A percentile compares a stretch with the other conserved stretches of the same genome.
phyloP scores from a whole-genome alignment of 768 basidiomycete genomes.

The Boletus sensibilis region DNA sequence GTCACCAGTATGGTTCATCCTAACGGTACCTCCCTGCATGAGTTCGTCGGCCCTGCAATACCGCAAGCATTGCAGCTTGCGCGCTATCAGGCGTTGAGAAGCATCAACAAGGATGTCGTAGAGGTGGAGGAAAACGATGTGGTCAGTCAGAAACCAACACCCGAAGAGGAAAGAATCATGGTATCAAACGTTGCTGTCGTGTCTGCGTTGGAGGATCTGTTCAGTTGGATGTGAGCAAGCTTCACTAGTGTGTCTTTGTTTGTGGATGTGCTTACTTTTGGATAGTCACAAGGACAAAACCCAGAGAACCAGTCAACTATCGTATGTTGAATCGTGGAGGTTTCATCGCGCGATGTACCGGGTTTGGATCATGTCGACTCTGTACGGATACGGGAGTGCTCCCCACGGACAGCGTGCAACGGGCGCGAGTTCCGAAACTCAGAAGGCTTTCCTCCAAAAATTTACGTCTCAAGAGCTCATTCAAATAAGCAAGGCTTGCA shows the following conservation, averaged over 20 bases:
- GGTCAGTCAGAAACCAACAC: slow-evolving; percentile 12
- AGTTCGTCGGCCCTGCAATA: slow-evolving; percentile 8
- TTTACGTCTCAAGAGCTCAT: slow-evolving; percentile 19
- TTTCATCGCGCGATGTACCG: slow-evolving; percentile 16
- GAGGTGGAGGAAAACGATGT: slow-evolving; percentile 10
- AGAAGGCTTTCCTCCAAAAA: slow-evolving; percentile 14
- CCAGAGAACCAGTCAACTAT: slow-evolving; percentile 8
- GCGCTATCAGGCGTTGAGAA: slow-evolving; percentile 5
- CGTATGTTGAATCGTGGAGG: slow-evolving; percentile 13
- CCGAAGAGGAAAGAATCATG: slow-evolving; percentile 16
- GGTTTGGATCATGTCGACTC: slow-evolving; percentile 8
- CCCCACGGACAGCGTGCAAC: not conserved
- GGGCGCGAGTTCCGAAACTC: not conserved
- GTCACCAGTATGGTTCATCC: not conserved
- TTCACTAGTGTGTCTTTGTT: not conserved
- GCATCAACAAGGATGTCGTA: not conserved
- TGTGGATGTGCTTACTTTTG: not conserved
- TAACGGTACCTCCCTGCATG: not conserved
- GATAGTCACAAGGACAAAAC: slow-evolving; percentile 14
- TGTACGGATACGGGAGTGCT: slow-evolving; percentile 2
- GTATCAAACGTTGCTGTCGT: slow-evolving; percentile 8
- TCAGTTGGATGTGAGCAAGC: slow-evolving; percentile 13
- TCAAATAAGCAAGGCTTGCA: slow-evolving; percentile 12
- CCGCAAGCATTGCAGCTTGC: slow-evolving; percentile 11
- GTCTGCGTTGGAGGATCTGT: slow-evolving; percentile 16